Evolutionary conservation across 805 yeast species (phyloP).

Genomic region (Yarrowia sp.): DNA sequence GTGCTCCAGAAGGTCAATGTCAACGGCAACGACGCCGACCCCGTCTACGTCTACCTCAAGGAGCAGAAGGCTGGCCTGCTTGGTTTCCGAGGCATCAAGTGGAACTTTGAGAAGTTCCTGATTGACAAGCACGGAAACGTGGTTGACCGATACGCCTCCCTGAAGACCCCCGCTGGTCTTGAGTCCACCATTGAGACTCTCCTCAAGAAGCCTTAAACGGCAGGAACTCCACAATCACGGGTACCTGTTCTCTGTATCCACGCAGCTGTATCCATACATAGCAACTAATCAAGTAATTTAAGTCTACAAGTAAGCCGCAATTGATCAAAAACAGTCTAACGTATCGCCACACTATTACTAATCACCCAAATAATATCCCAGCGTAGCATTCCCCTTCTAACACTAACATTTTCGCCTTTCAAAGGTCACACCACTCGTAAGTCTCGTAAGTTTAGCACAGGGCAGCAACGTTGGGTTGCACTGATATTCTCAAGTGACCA

Average conservation of each 20-base stretch:
- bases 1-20: constrained; percentile 86
- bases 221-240: neutral
- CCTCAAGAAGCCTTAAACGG: constrained; percentile 50
- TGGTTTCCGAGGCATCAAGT: constrained; percentile 75
- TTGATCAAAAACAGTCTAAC: too few species aligned
- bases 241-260: too few species aligned
- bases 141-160: constrained; percentile 66
- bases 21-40: constrained; percentile 81
- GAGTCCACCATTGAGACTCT: constrained; percentile 65
- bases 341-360: too few species aligned
- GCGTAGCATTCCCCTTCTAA: too few species aligned
- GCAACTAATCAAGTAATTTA: constrained; percentile 12
- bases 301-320: neutral
- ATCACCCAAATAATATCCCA: too few species aligned
- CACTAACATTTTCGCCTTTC: neutral
- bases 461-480: neutral
- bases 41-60: constrained; percentile 82
- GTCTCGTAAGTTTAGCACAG: neutral
- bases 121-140: constrained; percentile 65
- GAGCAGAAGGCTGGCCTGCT: constrained; percentile 61
- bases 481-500: too few species aligned
- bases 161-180: constrained; percentile 69
- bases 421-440: neutral
- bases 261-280: neutral
- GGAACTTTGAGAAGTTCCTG: constrained; percentile 83